Base-by-base conservation (phyloP, 495 filamentous ascomycete species). In the Neurospora sp. region DNA sequence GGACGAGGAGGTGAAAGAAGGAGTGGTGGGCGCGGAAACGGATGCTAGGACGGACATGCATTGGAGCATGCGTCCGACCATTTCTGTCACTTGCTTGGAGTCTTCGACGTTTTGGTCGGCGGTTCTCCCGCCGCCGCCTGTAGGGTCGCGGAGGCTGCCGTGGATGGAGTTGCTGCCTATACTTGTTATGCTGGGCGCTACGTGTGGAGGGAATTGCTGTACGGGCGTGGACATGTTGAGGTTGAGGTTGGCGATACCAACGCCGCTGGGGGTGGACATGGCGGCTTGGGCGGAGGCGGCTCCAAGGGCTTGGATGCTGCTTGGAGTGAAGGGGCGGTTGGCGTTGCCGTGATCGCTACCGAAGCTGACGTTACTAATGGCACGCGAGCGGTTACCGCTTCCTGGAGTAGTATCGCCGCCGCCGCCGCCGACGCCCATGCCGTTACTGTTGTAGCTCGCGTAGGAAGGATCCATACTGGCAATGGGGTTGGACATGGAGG, bases 1-100 rank as follows among this genome's bases (percentile, higher is more conserved):
- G n/a, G 46, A 23, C 7, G 46, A 54, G n/a, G 27, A 66, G 14
- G 14, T 31, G 54, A 31, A 37, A 31, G 54, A 66, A 66, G 54
- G 23, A 35, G 54, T 66, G 54, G 54, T 66, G 31, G 54, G 54
- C 1, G 54, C 54, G 54, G 54, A 66, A 66, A 96, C 88, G 75
- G 90, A 91, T 11, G 92, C 91, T 1, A 98, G 85, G 11, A 99
- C 95, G 77, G 90, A 92, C 80, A 99, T 91, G 79, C 96, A 99
- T 82, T 99, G 96, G 74, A 99, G 87, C 94, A 99, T 96, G 72
- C 96, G 87, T 2, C 93, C 96, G 10, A 97, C 95, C 71, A 93
- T 97, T 74, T 98, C 94, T 16, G 96, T 98, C 37, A 97, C 88
- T 73, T 94, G 90, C 35, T 94, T 92, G n/a, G 89, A 90, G 77